Evolutionary conservation across 768 basidiomycete species (phyloP), one percentile per base, ranked within the genome.

Genomic region (Sarcomyxa edulis): DNA sequence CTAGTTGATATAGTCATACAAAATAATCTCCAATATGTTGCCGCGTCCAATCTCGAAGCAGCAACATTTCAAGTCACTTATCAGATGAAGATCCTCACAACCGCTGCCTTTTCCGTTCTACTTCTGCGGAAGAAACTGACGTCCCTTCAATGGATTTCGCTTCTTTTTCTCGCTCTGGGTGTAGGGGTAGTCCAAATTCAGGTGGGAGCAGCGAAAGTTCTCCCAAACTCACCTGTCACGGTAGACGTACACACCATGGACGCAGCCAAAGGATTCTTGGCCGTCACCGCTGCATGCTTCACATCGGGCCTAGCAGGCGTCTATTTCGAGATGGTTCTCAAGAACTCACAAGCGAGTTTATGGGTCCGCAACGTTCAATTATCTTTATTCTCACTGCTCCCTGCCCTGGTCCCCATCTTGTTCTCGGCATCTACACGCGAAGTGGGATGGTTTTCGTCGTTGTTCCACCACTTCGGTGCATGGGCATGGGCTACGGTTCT

Each of bases 31-130:
- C 96, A 98, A 60, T 99, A 95, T 61, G 90, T 96, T 48, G 96
- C 96, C 16, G 84, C 95, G 45, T 78, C 80, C 48, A 98, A 99
- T 62, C 78, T 99, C 42, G 90, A 91, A 26, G 94, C 92, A 37
- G 95, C 96, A 10, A 91, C 95, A 3, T 99, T 97, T 66, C 95
- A 98, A 59, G 92, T 97, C 46, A 89, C 88, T 7, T 95, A 97
- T 59, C 93, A 97, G 63, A 94, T 97, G 93, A 97, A 97, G 62
- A 97, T 97, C 56, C 74, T 97, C 40, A 97, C 93, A 34, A 97
- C 93, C 11, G 94, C 92, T 15, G 90, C 85, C 35, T 94, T 94
- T 59, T 90, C 88, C 30, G 91, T 95, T 39, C 61, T 77, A 2
- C 72, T 97, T 44, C 76, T 95, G 11, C 80, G 91, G 28, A 87